Conservation (phyloP, 805 yeast species). For the Cyberlindnera misumaiensis region DNA sequence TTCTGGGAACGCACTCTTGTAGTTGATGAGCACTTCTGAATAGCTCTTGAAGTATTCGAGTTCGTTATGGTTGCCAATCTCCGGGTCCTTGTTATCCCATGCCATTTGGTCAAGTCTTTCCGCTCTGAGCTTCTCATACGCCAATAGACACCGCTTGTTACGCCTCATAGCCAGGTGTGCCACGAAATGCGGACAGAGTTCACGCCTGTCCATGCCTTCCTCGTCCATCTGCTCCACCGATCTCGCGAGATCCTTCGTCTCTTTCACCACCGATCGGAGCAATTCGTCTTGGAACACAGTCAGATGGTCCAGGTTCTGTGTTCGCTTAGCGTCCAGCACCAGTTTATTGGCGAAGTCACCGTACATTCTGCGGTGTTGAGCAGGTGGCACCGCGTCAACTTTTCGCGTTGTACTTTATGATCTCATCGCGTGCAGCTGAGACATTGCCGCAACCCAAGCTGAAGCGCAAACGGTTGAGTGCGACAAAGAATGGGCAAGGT, state of each 20-base stretch:
- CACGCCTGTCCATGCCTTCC: conserved; percentile 3
- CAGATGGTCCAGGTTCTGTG: conserved; percentile 54
- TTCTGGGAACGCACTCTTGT: conserved; percentile 75
- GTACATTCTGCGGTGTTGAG: conserved; percentile 59
- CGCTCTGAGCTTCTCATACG: conserved; percentile 71
- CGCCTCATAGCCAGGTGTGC: conserved; percentile 49
- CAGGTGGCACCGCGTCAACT: too few species aligned
- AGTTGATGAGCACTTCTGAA: conserved; percentile 62
- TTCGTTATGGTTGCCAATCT: conserved; percentile 66
- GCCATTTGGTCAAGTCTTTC: conserved; percentile 56
- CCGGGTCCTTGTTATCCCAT: conserved; percentile 62
- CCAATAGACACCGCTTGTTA: conserved; percentile 83
- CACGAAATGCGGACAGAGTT: conserved; percentile 11
- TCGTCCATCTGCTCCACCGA: conserved; percentile 6
- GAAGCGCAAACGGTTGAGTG: not conserved
- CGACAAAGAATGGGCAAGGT: not conserved
- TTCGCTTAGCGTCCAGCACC: conserved; percentile 77
- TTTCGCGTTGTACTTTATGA: not conserved
- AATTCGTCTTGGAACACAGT: conserved; percentile 71
- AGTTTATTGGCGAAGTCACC: conserved; percentile 84
- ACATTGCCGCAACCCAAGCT: too few species aligned
- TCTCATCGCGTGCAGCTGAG: too few species aligned
- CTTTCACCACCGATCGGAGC: conserved; percentile 63
- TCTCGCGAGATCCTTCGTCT: conserved; percentile 54
- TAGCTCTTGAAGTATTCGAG: conserved; percentile 71